phyloP scores from a whole-genome alignment of 306 rosid species.

The Cucurbita ficifolia region DNA sequence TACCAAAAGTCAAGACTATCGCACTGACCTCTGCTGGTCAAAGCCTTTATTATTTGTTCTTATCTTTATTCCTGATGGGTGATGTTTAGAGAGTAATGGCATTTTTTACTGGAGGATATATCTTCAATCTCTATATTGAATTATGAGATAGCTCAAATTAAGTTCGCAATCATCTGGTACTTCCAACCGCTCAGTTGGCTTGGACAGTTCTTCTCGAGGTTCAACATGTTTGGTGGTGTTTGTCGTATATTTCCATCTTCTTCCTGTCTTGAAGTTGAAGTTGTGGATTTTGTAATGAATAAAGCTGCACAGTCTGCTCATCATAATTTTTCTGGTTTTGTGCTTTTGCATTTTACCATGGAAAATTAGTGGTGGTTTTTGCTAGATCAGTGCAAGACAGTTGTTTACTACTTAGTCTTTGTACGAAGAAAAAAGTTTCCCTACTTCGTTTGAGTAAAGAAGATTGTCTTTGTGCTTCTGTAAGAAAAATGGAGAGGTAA shows the following conservation, averaged over 20 bases:
- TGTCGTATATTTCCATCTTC: conserved; percentile 25
- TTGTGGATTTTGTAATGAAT: conserved; percentile 39
- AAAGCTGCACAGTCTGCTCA: conserved; percentile 58
- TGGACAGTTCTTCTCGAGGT: conserved; percentile 22
- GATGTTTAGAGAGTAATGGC: conserved; percentile 22
- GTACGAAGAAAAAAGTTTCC: conserved; percentile 47
- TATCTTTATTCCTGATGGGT: conserved; percentile 36
- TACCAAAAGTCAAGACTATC: conserved; percentile 13
- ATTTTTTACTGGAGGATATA: conserved; percentile 23
- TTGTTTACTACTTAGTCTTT: conserved; percentile 28
- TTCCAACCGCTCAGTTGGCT: conserved; percentile 22
- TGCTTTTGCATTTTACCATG: conserved; percentile 33
- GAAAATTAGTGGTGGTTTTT: conserved; percentile 63
- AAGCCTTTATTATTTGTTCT: conserved; percentile 18
- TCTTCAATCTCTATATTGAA: conserved; percentile 21
- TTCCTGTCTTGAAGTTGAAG: conserved; percentile 23
- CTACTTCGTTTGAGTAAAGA: conserved; percentile 52
- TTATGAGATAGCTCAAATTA: conserved; percentile 41
- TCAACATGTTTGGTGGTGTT: conserved; percentile 48
- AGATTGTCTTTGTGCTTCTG: conserved; percentile 37
- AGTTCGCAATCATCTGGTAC: conserved; percentile 16
- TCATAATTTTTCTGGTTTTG: conserved; percentile 46
- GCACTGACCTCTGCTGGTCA: conserved; percentile 22
- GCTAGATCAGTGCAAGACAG: conserved; percentile 34
- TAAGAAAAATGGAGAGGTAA: conserved; percentile 78